Evolutionary conservation across 1,284 basidiomycete species (phyloP).

Genomic region (Psilocybe mexicana): DNA sequence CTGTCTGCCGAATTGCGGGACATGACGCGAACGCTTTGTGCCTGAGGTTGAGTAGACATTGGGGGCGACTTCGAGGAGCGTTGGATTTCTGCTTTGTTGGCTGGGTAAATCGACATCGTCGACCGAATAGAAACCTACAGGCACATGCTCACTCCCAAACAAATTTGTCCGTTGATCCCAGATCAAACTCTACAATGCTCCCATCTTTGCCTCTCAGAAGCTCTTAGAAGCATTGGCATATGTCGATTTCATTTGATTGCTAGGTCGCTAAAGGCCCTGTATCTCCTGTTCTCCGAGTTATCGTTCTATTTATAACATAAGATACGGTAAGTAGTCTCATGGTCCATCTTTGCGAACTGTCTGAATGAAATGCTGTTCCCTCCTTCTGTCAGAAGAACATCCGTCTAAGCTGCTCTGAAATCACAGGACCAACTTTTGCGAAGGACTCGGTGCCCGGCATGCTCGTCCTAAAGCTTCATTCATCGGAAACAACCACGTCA

Average conservation of each 20-base stretch:
- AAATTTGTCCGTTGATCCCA: neutral
- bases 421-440: too few species aligned
- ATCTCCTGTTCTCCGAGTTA: neutral
- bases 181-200: neutral
- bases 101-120: neutral
- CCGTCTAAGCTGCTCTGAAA: too few species aligned
- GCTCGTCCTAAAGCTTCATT: neutral
- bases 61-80: neutral
- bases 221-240: neutral
- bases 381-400: too few species aligned
- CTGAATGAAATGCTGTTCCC: neutral
- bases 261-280: neutral
- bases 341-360: neutral
- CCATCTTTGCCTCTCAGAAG: neutral
- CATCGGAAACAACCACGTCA: constrained; percentile 6
- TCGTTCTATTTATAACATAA: neutral
- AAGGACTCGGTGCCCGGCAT: too few species aligned
- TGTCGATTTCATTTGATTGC: neutral
- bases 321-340: neutral
- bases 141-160: neutral
- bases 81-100: neutral
- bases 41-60: constrained; percentile 15
- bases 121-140: neutral
- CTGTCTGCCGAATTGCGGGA: constrained; percentile 16
- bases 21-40: constrained; percentile 17